Conservation (phyloP, 202 grass and related monocot species). For the Alloteropsis angusta region DNA sequence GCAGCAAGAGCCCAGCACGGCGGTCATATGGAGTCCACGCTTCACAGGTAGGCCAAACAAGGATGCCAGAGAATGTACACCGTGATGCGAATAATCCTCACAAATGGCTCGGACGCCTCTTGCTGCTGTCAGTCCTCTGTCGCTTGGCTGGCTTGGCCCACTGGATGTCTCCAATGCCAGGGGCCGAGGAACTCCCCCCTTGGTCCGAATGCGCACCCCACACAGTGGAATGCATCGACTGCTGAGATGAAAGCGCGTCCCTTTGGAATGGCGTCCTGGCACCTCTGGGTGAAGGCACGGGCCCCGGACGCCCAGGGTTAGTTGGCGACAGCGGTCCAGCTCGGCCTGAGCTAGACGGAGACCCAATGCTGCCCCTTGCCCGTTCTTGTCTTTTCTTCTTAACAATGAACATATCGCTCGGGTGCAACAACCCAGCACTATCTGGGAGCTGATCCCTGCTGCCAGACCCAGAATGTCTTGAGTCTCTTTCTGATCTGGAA, state of each 20-base stretch:
- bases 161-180: conserved; percentile 70
- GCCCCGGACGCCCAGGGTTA: conserved; percentile 44
- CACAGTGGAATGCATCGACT: conserved; percentile 33
- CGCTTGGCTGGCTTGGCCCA: conserved; percentile 93
- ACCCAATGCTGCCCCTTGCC: conserved; percentile 39
- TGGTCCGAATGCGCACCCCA: conserved; percentile 42
- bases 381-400: conserved; percentile 95
- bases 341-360: conserved; percentile 59
- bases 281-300: conserved; percentile 39
- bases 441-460: conserved; percentile 39
- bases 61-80: conserved; percentile 31
- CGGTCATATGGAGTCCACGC: background rate
- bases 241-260: conserved; percentile 49
- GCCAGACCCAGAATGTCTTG: conserved; percentile 25
- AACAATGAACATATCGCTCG: conserved; percentile 73
- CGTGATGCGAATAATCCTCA: conserved; percentile 31
- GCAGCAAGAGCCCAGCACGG: background rate
- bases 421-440: conserved; percentile 46
- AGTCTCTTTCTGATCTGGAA: conserved; percentile 41
- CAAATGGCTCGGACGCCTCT: conserved; percentile 75
- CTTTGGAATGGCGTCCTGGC: conserved; percentile 47
- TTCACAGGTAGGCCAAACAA: background rate
- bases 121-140: conserved; percentile 71
- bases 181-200: conserved; percentile 13
- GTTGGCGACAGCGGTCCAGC: conserved; percentile 44